phyloP scores from a whole-genome alignment of 2,329 filamentous ascomycete species.

The Parastagonospora nodorum region DNA sequence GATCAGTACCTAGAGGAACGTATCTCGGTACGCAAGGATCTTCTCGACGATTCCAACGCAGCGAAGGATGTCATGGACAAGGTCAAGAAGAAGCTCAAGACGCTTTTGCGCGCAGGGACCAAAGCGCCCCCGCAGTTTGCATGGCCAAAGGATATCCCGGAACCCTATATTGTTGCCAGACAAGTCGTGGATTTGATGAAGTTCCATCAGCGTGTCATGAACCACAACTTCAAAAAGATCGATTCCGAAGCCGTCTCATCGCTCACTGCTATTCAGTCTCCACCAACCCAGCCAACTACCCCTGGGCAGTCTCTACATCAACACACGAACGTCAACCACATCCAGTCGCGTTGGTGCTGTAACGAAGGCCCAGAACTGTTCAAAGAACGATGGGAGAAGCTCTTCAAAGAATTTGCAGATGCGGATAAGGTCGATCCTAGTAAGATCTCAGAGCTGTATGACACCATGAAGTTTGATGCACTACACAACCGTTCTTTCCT shows the following conservation, averaged over 20 bases:
- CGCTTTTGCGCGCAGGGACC: conserved; percentile 86
- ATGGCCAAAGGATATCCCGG: conserved; percentile 94
- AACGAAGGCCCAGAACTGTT: conserved; percentile 95
- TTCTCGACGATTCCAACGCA: conserved; percentile 95
- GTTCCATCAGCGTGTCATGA: conserved; percentile 94
- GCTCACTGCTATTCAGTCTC: conserved; percentile 52
- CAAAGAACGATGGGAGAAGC: conserved; percentile 96
- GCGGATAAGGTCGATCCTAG: conserved; percentile 97
- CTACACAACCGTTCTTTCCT: conserved; percentile 95
- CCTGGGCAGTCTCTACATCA: conserved; percentile 46
- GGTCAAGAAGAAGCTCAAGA: conserved; percentile 99
- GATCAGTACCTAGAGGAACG: conserved; percentile 85
- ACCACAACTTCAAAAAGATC: conserved; percentile 86
- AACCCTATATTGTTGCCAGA: conserved; percentile 89
- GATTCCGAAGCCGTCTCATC: conserved; percentile 69
- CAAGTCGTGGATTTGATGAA: conserved; percentile 96
- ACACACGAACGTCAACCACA: conserved; percentile 49
- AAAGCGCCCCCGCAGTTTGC: conserved; percentile 94
- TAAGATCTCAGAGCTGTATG: conserved; percentile 97
- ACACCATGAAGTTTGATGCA: conserved; percentile 99
- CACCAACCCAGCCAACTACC: conserved; percentile 39
- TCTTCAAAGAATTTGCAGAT: conserved; percentile 95
- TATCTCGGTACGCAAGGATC: conserved; percentile 89
- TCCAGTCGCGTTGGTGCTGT: conserved; percentile 94
- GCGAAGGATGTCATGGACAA: conserved; percentile 99